These are phyloP conservation scores for Aureobasidium subglaciale DNA, from an alignment of 2,329 filamentous ascomycete genomes.

Conservation along the genomic window DNA sequence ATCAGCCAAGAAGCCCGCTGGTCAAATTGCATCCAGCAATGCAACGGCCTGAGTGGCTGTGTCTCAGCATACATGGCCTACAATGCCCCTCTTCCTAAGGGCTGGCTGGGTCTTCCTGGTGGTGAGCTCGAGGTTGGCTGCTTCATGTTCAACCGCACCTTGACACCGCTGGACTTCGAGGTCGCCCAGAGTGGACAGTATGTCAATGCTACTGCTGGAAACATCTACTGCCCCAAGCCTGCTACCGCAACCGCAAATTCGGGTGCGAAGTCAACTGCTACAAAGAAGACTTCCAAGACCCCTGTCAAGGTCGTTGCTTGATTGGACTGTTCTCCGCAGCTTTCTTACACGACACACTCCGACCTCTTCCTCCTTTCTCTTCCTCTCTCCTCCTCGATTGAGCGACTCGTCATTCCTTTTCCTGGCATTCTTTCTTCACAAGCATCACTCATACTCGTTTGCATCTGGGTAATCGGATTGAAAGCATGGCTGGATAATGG, in stretches of 20 bases:
- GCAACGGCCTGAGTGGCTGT: constrained; percentile 34
- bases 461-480: not conserved
- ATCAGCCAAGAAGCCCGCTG: constrained; percentile 18
- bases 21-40: constrained; percentile 33
- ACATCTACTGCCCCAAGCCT: constrained; percentile 25
- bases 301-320: constrained; percentile 5
- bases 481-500: too few species aligned
- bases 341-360: too few species aligned
- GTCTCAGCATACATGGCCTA: constrained; percentile 32
- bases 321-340: not conserved
- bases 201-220: constrained; percentile 27
- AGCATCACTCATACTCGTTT: not conserved
- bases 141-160: constrained; percentile 28
- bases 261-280: not conserved
- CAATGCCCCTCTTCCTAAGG: constrained; percentile 30
- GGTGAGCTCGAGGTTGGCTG: constrained; percentile 30
- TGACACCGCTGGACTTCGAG: constrained; percentile 27
- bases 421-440: not conserved
- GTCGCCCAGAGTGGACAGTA: constrained; percentile 26
- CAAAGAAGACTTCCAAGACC: constrained; percentile 8
- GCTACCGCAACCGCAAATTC: not conserved
- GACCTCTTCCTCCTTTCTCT: not conserved
- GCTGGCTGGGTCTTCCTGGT: constrained; percentile 27
- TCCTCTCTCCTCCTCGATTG: not conserved
- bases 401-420: not conserved